Percentiles rank a stretch among this genome's conserved stretches.
Evolutionary conservation across 192 early-diverging fungal species (phyloP).

Genomic region (Backusella westeae): DNA sequence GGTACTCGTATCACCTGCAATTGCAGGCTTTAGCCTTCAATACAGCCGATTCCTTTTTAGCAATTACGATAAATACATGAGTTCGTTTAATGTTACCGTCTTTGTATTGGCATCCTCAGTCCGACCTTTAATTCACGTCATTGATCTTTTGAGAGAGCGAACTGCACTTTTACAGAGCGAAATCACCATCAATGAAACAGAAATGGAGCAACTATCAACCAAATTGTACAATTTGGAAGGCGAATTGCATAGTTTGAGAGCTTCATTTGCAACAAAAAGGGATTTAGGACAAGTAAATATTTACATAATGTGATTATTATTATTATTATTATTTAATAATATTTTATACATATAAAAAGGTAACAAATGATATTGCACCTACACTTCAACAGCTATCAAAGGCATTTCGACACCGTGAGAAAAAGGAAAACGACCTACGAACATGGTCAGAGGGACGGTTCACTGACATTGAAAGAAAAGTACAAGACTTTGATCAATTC

Average conservation of each 20-base stretch:
- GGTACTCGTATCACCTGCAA: conserved; percentile 49
- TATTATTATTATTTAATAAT: not conserved
- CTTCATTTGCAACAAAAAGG: conserved; percentile 57
- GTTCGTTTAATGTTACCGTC: conserved; percentile 53
- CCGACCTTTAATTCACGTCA: conserved; percentile 49
- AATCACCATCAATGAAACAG: conserved; percentile 47
- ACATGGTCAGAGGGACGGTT: conserved; percentile 55
- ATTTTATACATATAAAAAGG: not conserved
- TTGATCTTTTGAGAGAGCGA: conserved; percentile 46
- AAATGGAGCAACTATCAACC: conserved; percentile 44
- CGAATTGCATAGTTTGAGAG: conserved; percentile 46
- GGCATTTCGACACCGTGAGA: conserved; percentile 51
- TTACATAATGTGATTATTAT: not conserved
- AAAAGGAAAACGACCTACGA: conserved; percentile 50
- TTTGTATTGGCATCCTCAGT: conserved; percentile 58
- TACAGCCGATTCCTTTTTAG: conserved; percentile 52
- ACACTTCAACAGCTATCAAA: conserved; percentile 52
- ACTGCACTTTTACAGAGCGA: conserved; percentile 53
- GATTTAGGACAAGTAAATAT: conserved; percentile 47
- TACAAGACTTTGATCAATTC: conserved; percentile 52
- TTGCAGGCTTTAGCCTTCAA: conserved; percentile 56
- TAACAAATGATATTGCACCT: conserved; percentile 44
- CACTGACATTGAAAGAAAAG: conserved; percentile 44
- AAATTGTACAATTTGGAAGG: conserved; percentile 49
- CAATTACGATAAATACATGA: conserved; percentile 56